These are phyloP conservation scores for Aspergillus hiratsukae DNA, from an alignment of 2,329 filamentous ascomycete genomes.

Conservation along the genomic window DNA sequence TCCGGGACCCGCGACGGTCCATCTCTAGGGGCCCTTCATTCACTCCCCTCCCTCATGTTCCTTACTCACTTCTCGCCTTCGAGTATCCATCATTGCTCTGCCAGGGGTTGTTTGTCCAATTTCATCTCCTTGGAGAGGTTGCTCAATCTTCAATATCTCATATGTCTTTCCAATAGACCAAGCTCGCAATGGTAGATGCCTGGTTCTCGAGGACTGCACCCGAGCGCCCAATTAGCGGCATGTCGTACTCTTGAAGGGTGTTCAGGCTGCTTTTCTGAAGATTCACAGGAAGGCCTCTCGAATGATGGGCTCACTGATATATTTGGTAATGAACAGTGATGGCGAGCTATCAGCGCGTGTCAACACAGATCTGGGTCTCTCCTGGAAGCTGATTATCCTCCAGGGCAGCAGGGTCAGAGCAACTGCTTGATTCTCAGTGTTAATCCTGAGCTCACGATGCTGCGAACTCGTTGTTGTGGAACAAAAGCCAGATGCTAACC, in stretches of 20 bases:
- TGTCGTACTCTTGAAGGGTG: not conserved
- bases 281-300: not conserved
- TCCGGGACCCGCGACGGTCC: conserved; percentile 12
- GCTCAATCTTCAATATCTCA: not conserved
- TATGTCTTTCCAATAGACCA: not conserved
- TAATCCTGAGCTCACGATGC: not conserved
- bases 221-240: not conserved
- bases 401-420: not conserved
- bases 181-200: not conserved
- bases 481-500: not conserved
- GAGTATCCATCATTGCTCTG: not conserved
- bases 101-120: not conserved
- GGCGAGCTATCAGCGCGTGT: not conserved
- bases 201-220: not conserved
- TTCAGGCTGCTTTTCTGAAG: not conserved
- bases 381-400: not conserved
- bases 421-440: not conserved
- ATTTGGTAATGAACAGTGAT: not conserved
- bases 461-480: not conserved
- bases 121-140: not conserved
- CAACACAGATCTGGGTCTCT: not conserved
- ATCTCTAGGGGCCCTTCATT: conserved; percentile 1
- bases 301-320: not conserved
- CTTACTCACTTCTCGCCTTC: not conserved
- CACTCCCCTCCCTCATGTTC: not conserved